Evolutionary conservation across 768 basidiomycete genomes (phyloP), one percentile per base, ranked within the genome.

Genomic region (Mycena polygramma): DNA sequence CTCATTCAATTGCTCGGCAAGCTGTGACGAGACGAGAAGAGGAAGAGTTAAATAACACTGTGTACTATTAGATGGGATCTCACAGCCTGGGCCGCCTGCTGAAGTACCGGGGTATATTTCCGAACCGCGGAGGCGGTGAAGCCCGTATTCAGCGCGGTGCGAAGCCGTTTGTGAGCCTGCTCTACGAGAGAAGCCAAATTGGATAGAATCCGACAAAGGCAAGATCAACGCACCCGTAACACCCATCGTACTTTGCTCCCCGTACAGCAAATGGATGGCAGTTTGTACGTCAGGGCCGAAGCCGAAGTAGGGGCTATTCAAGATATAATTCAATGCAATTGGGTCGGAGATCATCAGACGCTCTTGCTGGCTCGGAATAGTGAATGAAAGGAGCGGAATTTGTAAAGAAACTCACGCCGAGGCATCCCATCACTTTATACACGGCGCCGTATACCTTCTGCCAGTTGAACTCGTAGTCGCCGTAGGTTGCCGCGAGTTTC

Each of bases 311-410:
- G 43, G 46, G 57, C 48, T 63, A 36, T 53, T 69, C 35, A 63
- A 37, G 26, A 69, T 57, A 26, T 57, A 22, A 9, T 63, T 54
- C n/a, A 58, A 19, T 2, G 61, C 43, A 7, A 41, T 41, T 7
- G 68, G 68, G 24, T 69, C 62, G 37, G 61, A 69, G 17, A 69
- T 36, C 61, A 69, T 63, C 46, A 69, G 10, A 20, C 68, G 61
- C 5, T 63, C 54, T 53, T 58, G 54, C 62, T 63, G 9, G 30
- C 30, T 30, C n/a, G 22, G 22, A 57, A 15, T n/a, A 17, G 30
- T 30, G 3, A 30, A 30, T 30, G 30, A 30, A 30, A 30, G 30
- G 30, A 30, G 30, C 30, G 30, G 30, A 6, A 30, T 30, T 2
- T 30, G 2, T 6, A 30, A 30, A 2, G 6, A 48, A 36, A 14